Evolutionary conservation across 352 stramenopile genomes (phyloP), one percentile per base, ranked within the genome.

Genomic region (Pythium monospermum): DNA sequence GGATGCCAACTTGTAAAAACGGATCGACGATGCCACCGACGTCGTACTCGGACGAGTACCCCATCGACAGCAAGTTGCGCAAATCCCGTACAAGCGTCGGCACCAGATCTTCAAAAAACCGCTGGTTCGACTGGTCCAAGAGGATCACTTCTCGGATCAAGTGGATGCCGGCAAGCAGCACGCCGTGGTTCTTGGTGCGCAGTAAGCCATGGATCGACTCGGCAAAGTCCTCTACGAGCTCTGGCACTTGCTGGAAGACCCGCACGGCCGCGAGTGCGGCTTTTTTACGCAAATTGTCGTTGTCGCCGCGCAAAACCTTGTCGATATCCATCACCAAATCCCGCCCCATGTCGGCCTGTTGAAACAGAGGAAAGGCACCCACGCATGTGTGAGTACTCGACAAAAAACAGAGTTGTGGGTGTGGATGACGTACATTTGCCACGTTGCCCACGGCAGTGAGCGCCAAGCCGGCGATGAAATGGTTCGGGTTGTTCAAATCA

Each of bases 281-380:
- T 68, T 99, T 99, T 69, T 99, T 99, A 56, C 96, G 76, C 35
- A 99, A 54, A 68, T 99, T 98, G 5, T 98, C 87, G 38, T 97
- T 97, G 30, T 91, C 80, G 31, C 87, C 83, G 31, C 74, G 75
- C 37, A 98, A 48, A 52, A 96, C 87, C 46, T 97, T 97, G 54
- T 99, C 95, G 21, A 99, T 97, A 61, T 99, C 96, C 57, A 97
- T 97, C 25, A 96, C 94, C 23, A 99, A 83, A 71, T 99, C 97
- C 28, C 97, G 87, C 31, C 90, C 92, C 94, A 99, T 99, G 54
- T 99, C 97, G 16, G 92, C 77, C 81, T 90, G 18, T 38, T 3
- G 16, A 27, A 4, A 49, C 32, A 21, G 10, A 43, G 6, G n/a
- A 21, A 16, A 11, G 26, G 37, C 37, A 21, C 4, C n/a, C 19